These are phyloP conservation scores for Nicotiana undulata DNA, from an alignment of 257 asterid genomes.

Conservation along the genomic window DNA sequence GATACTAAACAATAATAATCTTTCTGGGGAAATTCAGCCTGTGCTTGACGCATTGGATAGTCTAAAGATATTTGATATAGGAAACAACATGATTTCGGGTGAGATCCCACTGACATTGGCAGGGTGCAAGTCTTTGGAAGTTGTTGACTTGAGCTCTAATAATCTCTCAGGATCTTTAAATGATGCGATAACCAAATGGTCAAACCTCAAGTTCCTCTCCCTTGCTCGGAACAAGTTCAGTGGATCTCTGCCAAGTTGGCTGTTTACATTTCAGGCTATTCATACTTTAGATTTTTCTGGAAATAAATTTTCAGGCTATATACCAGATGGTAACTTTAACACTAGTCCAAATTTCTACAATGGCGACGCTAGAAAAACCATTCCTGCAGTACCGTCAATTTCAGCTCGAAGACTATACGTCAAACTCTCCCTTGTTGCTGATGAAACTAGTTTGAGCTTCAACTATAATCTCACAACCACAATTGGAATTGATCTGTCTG, in stretches of 20 bases:
- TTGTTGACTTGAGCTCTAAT: constrained; percentile 79
- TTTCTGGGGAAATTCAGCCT: constrained; percentile 90
- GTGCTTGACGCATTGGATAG: constrained; percentile 95
- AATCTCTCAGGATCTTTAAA: constrained; percentile 63
- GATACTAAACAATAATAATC: constrained; percentile 65
- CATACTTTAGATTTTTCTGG: constrained; percentile 54
- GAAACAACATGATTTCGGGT: constrained; percentile 71
- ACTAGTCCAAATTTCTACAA: constrained; percentile 35
- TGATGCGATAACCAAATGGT: constrained; percentile 86
- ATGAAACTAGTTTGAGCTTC: constrained; percentile 45
- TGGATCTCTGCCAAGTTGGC: constrained; percentile 75
- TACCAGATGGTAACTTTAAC: constrained; percentile 62
- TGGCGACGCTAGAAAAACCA: constrained; percentile 11
- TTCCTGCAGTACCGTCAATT: not conserved
- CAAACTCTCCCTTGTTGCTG: constrained; percentile 35
- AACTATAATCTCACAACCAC: constrained; percentile 40
- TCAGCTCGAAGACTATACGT: constrained; percentile 27
- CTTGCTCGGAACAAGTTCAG: constrained; percentile 60
- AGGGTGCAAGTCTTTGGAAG: constrained; percentile 89
- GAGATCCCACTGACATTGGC: constrained; percentile 95
- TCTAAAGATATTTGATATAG: constrained; percentile 56
- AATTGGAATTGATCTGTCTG: constrained; percentile 66
- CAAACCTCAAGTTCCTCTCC: constrained; percentile 67
- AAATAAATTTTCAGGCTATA: constrained; percentile 61
- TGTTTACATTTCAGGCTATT: constrained; percentile 56